Evolutionary conservation across 306 rosid genomes (phyloP).

Genomic region (Lotus japonicus): DNA sequence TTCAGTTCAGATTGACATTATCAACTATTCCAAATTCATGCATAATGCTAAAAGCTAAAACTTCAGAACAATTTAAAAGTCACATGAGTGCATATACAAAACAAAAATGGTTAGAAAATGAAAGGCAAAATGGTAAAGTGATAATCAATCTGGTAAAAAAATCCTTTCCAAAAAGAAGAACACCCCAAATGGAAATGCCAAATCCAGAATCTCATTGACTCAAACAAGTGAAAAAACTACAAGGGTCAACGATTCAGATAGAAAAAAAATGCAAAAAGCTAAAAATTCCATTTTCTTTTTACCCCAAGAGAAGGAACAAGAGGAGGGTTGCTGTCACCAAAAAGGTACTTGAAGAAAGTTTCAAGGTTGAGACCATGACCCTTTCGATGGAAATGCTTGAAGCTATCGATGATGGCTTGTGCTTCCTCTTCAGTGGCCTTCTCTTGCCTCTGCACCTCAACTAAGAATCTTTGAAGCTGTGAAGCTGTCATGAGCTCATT

Average conservation of each 20-base stretch:
- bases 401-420: constrained; percentile 51
- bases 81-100: background rate
- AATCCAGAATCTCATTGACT: constrained; percentile 9
- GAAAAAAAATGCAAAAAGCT: background rate
- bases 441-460: constrained; percentile 59
- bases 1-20: background rate
- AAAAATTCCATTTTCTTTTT: background rate
- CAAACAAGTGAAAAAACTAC: background rate
- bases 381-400: constrained; percentile 67
- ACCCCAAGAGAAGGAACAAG: constrained; percentile 45
- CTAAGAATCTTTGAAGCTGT: constrained; percentile 54
- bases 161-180: background rate
- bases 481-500: constrained; percentile 62
- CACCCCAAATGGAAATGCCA: background rate
- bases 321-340: constrained; percentile 60
- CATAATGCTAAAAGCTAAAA: background rate
- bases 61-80: background rate
- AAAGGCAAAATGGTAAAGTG: background rate
- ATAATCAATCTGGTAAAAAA: background rate
- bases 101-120: background rate
- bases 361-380: constrained; percentile 55
- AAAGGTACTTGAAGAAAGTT: constrained; percentile 71
- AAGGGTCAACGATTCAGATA: background rate
- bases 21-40: background rate
- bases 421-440: constrained; percentile 52